phyloP scores from a whole-genome alignment of 371 early-diverging fungal genomes.

The Actinomortierella wolfii region DNA sequence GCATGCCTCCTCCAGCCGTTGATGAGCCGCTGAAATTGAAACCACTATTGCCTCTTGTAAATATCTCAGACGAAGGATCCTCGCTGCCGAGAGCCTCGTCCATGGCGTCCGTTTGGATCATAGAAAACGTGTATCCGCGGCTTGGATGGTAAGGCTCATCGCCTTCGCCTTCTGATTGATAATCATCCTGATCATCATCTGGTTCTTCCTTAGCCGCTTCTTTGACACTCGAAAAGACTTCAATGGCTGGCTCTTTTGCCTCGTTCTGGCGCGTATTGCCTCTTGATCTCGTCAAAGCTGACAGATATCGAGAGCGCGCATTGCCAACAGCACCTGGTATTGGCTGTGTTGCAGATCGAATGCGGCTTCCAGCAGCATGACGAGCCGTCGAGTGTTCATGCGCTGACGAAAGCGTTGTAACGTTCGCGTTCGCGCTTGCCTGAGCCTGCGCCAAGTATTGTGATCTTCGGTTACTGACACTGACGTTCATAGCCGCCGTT shows the following conservation, averaged over 20 bases:
- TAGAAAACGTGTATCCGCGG: constrained; percentile 52
- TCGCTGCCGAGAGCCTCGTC: constrained; percentile 64
- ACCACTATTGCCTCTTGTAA: neutral
- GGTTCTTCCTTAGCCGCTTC: constrained; percentile 64
- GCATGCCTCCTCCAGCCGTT: constrained; percentile 1
- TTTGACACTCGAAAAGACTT: constrained; percentile 62
- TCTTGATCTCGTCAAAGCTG: constrained; percentile 22
- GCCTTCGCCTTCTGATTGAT: constrained; percentile 49
- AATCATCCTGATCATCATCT: constrained; percentile 58
- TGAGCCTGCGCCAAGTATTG: constrained; percentile 39
- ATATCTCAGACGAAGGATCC: constrained; percentile 45
- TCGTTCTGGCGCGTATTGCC: constrained; percentile 14
- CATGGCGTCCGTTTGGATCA: constrained; percentile 65
- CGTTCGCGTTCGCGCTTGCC: constrained; percentile 11
- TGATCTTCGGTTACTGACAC: constrained; percentile 23
- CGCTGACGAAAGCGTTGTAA: constrained; percentile 2
- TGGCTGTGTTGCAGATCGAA: constrained; percentile 30
- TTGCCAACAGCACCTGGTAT: constrained; percentile 24
- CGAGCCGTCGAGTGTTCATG: neutral
- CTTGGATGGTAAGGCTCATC: constrained; percentile 48
- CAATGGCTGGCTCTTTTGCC: constrained; percentile 54
- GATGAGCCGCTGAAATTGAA: too few relatives aligned
- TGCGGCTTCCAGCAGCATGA: constrained; percentile 16
- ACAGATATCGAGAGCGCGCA: constrained; percentile 23
- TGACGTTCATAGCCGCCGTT: neutral